Conservation (phyloP, 148 eudicot genomes). For the Rhododendron vialii region DNA sequence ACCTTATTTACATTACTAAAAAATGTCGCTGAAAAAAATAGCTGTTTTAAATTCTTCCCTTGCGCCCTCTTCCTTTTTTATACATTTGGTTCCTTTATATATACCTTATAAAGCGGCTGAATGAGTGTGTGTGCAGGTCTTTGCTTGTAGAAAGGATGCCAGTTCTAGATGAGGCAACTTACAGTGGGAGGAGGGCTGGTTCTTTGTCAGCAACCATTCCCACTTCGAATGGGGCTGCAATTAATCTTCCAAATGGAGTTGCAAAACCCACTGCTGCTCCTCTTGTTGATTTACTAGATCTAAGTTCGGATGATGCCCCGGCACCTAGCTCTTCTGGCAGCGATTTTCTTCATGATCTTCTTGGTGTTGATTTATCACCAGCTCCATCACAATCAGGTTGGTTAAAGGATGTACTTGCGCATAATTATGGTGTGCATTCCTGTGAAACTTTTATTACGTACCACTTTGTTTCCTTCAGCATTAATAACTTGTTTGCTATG, state of each 20-base stretch:
- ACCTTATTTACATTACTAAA: neutral
- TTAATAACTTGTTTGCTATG: neutral
- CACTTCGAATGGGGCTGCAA: constrained; percentile 58
- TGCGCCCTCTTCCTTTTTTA: neutral
- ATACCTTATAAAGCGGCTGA: constrained; percentile 13
- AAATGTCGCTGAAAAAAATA: neutral
- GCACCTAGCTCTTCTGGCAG: constrained; percentile 75
- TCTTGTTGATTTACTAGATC: constrained; percentile 91
- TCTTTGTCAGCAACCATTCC: constrained; percentile 63
- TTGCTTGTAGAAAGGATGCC: constrained; percentile 92
- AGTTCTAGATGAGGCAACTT: constrained; percentile 93
- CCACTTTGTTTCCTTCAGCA: neutral
- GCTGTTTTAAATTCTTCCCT: neutral
- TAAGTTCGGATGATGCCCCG: constrained; percentile 69
- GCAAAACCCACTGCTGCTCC: constrained; percentile 69
- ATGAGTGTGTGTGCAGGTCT: constrained; percentile 46
- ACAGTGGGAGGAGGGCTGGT: constrained; percentile 73
- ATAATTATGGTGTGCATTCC: neutral
- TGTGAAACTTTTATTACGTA: neutral
- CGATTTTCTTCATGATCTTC: constrained; percentile 90
- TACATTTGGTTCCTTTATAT: neutral
- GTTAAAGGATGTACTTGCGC: constrained; percentile 7
- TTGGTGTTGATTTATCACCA: constrained; percentile 67
- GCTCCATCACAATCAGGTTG: constrained; percentile 69
- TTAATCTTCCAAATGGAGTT: constrained; percentile 80